Evolutionary conservation across 331 rosid species (phyloP).

Genomic region (Quercus phellos): DNA sequence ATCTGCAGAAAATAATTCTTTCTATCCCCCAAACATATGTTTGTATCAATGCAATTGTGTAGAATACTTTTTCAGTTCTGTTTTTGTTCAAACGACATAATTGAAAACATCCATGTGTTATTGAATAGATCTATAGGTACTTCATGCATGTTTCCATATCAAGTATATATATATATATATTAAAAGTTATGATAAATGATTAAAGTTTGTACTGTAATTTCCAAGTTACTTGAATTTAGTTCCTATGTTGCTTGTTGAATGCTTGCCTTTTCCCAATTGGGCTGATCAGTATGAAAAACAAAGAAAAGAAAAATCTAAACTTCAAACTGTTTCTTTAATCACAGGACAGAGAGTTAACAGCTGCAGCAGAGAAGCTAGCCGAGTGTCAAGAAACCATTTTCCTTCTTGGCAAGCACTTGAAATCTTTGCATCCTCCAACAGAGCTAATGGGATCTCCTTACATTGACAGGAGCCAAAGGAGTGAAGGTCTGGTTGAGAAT

Average conservation of each 20-base stretch:
- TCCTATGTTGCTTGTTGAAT: neutral
- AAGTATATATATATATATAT: too few relatives aligned
- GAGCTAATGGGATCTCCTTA: slow-evolving; percentile 50
- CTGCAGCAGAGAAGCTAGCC: slow-evolving; percentile 91
- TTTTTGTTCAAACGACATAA: neutral
- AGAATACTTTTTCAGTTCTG: neutral
- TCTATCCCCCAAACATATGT: neutral
- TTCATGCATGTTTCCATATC: neutral
- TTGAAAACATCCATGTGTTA: neutral
- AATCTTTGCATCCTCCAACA: slow-evolving; percentile 68
- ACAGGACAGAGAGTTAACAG: slow-evolving; percentile 78
- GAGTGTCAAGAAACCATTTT: slow-evolving; percentile 98
- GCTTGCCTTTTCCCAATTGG: neutral
- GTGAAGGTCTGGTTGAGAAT: slow-evolving; percentile 39
- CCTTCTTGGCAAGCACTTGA: slow-evolving; percentile 91
- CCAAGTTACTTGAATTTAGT: neutral
- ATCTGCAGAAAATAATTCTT: neutral
- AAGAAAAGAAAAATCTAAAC: slow-evolving; percentile 5
- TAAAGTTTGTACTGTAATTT: neutral
- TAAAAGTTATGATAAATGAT: neutral
- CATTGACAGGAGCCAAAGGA: slow-evolving; percentile 48
- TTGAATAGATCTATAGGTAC: neutral
- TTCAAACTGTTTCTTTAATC: slow-evolving; percentile 6
- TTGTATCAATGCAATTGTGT: neutral
- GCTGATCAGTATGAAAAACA: neutral